These are phyloP conservation scores for Gymnopilus dilepis DNA, from an alignment of 768 basidiomycete species.

Conservation along the genomic window DNA sequence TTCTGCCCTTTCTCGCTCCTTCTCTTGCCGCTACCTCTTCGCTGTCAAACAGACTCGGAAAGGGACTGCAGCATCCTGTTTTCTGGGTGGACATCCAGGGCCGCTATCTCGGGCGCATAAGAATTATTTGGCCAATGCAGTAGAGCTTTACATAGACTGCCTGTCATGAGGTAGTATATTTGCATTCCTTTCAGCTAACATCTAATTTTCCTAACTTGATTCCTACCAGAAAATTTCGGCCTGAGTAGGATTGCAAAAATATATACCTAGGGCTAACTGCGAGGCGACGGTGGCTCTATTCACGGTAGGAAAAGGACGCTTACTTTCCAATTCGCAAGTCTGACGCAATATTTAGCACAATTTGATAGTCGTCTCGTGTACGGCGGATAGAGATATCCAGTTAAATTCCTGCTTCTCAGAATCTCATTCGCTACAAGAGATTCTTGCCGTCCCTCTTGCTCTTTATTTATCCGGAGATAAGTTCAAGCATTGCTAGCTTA, in stretches of 20 bases:
- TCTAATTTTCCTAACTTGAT: no score
- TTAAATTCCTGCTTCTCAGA: no score
- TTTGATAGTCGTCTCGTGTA: background rate
- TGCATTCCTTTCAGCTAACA: no score
- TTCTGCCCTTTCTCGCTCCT: no score
- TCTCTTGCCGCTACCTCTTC: background rate
- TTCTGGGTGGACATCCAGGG: background rate
- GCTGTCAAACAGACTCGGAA: background rate
- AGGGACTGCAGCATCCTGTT: background rate
- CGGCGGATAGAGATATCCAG: background rate
- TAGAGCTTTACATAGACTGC: no score
- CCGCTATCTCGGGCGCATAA: background rate
- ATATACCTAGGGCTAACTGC: no score
- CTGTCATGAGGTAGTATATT: no score
- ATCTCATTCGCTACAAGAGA: background rate
- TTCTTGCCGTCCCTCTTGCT: background rate
- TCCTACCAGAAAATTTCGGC: no score
- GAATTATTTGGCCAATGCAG: no score
- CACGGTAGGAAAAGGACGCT: background rate
- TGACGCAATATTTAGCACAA: background rate
- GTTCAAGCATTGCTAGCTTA: background rate
- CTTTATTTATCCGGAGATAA: background rate
- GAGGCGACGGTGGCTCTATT: no score
- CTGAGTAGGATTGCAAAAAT: no score
- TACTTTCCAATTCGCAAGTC: constrained; percentile 1